phyloP scores from a whole-genome alignment of 1,139 yeast species.

The Saccharomycopsis hybrid region DNA sequence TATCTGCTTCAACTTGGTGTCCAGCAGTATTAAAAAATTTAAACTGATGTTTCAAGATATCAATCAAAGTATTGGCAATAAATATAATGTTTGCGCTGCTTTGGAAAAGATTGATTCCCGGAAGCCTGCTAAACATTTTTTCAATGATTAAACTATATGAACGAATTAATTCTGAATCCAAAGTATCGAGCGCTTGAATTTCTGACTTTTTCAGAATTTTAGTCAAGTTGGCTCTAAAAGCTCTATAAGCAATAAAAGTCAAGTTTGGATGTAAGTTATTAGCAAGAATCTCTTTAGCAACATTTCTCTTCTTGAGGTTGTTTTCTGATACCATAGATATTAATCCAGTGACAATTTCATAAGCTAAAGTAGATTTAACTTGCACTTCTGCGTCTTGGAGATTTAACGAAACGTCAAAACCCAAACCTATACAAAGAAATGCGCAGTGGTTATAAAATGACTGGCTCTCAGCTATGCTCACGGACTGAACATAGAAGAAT shows the following conservation, averaged over 20 bases:
- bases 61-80: not conserved
- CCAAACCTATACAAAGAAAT: slow-evolving; percentile 2
- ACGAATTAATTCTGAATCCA: slow-evolving; percentile 1
- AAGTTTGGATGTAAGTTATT: slow-evolving; percentile 5
- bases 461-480: not conserved
- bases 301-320: not conserved
- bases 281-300: slow-evolving; percentile 9
- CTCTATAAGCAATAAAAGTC: slow-evolving; percentile 1
- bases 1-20: not conserved
- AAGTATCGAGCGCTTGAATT: slow-evolving; percentile 1
- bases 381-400: not conserved
- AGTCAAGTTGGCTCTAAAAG: slow-evolving; percentile 1
- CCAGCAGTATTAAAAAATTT: not conserved
- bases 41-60: slow-evolving; percentile 9
- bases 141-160: not conserved
- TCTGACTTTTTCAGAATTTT: not conserved
- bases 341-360: slow-evolving; percentile 2
- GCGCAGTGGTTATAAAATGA: slow-evolving; percentile 5
- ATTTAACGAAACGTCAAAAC: slow-evolving; percentile 6
- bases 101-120: not conserved
- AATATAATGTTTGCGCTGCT: not conserved
- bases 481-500: not conserved
- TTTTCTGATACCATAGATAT: not conserved
- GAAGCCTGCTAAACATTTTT: slow-evolving; percentile 1
- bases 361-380: not conserved